phyloP scores from a whole-genome alignment of 2,329 filamentous ascomycete genomes.

The Botrytis aclada region DNA sequence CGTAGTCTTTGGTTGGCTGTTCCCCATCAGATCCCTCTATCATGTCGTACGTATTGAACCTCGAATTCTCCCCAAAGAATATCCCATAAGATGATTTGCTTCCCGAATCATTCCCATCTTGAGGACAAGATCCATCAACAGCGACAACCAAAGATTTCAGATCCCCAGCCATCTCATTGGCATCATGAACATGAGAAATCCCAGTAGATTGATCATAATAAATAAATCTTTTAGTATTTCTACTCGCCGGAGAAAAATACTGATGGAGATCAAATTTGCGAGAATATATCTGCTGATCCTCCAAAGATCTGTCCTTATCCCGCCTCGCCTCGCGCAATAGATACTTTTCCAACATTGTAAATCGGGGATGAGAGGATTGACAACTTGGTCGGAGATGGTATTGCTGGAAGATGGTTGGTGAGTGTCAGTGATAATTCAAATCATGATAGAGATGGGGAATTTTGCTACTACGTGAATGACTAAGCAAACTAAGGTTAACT shows the following conservation, averaged over 20 bases:
- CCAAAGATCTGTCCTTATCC: not conserved
- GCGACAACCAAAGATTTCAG: not conserved
- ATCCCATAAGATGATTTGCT: not conserved
- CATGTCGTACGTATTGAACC: not conserved
- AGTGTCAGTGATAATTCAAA: not conserved
- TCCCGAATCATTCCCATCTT: not conserved
- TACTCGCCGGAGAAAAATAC: not conserved
- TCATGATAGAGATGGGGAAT: not conserved
- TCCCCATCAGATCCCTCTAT: not conserved
- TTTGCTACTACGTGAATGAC: not conserved
- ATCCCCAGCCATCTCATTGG: not conserved
- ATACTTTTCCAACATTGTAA: not conserved
- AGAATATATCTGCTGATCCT: not conserved
- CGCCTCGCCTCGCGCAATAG: not conserved
- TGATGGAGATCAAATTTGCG: conserved; percentile 11
- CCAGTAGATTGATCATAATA: not conserved
- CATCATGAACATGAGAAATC: not conserved
- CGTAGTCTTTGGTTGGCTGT: not conserved
- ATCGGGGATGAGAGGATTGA: not conserved
- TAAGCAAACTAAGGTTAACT: not conserved
- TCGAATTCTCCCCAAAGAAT: not conserved
- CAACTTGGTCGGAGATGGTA: not conserved
- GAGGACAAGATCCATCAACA: not conserved
- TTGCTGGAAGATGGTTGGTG: not conserved
- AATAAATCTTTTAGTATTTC: conserved; percentile 2